Evolutionary conservation across 176 grass and related monocot genomes (phyloP), one percentile per base, ranked within the genome.

Genomic region (Eragrostis nindensis): DNA sequence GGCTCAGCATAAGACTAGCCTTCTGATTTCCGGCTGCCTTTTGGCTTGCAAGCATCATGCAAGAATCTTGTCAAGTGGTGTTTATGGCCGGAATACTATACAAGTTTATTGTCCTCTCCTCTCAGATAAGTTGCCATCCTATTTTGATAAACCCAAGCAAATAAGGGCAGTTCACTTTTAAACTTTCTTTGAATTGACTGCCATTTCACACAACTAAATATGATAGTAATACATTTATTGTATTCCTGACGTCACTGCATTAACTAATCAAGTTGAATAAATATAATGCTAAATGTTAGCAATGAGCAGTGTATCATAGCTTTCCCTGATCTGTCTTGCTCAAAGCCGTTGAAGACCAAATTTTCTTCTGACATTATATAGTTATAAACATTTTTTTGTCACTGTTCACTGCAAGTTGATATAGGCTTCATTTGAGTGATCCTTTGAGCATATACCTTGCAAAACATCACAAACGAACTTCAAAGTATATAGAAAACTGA

Each of bases 311-410:
- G 24, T 48, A 18, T 72, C 7, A 18, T 22, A 50, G 15, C 14
- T 50, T 25, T 32, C 45, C 18, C 26, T 32, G 18, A 70, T 76
- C 15, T 27, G 32, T 6, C 43, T 36, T 65, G 30, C 25, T 65
- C 18, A 29, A n/a, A 49, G 57, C 21, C n/a, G 62, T n/a, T 5
- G 16, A 76, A 40, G n/a, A 62, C 39, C 14, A 22, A 7, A 29
- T 76, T 53, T 81, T 22, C 36, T 25, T 70, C 29, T 41, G 8
- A 11, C 15, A n/a, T 76, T 68, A 57, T 43, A 62, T 50, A 76
- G 74, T 49, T 43, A 11, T 56, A n/a, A n/a, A 47, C 38, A 66
- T 69, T 74, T 74, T 86, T 47, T 8, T 76, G 25, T 25, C 30
- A 56, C 41, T 59, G 14, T 73, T 80, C 49, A 74, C 29, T 67